phyloP scores from a whole-genome alignment of 345 rosid genomes.

The Citrus hindsii region DNA sequence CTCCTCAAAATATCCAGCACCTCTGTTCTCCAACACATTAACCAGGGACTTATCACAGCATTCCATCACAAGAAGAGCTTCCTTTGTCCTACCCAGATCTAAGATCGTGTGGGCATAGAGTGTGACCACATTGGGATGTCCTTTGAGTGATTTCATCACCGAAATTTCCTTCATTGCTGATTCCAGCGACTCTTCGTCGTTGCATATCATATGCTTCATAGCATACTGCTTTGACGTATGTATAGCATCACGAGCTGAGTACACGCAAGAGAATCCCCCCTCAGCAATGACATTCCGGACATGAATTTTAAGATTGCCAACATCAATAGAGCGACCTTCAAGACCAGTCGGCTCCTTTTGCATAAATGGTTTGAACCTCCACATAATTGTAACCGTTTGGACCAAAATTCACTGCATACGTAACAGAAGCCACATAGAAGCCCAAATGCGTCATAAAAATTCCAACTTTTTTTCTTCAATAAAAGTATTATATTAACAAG shows the following conservation, averaged over 20 bases:
- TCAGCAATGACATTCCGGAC: slow-evolving; percentile 77
- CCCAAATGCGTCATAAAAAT: background rate
- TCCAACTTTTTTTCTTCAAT: background rate
- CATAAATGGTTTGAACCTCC: slow-evolving; percentile 88
- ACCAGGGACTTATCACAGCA: slow-evolving; percentile 88
- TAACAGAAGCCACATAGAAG: background rate
- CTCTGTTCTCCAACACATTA: slow-evolving; percentile 74
- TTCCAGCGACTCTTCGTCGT: slow-evolving; percentile 78
- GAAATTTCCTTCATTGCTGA: slow-evolving; percentile 76
- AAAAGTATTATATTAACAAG: background rate
- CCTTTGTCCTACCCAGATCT: slow-evolving; percentile 91
- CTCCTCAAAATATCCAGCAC: slow-evolving; percentile 82
- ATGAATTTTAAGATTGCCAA: slow-evolving; percentile 77
- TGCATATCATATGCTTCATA: slow-evolving; percentile 89
- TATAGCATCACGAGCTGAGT: slow-evolving; percentile 70
- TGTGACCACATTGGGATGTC: slow-evolving; percentile 85
- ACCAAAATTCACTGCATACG: slow-evolving; percentile 31
- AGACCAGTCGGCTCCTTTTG: slow-evolving; percentile 87
- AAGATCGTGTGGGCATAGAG: slow-evolving; percentile 64
- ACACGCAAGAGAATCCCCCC: slow-evolving; percentile 95
- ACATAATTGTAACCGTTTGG: slow-evolving; percentile 45
- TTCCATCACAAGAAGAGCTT: slow-evolving; percentile 92
- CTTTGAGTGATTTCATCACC: slow-evolving; percentile 76
- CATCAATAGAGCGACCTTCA: slow-evolving; percentile 81
- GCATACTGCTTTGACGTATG: slow-evolving; percentile 83